Evolutionary conservation across 768 basidiomycete species (phyloP).

Genomic region (Termitomyces sp.): DNA sequence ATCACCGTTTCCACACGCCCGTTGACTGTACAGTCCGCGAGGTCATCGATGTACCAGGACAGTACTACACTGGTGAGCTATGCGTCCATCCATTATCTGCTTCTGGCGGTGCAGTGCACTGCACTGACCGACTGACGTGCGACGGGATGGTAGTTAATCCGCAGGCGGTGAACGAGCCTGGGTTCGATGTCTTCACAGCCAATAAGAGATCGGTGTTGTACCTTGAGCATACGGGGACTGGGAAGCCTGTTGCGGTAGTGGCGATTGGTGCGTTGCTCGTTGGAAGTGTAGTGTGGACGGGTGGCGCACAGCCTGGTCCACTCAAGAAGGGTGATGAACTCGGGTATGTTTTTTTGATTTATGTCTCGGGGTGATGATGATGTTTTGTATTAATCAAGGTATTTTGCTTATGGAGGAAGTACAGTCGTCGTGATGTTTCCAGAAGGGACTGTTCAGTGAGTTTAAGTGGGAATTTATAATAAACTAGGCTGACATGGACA

Average conservation of each 20-base stretch:
- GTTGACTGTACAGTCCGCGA: conserved; percentile 49
- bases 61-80: conserved; percentile 54
- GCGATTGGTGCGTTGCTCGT: conserved; percentile 82
- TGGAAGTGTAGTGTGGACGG: conserved; percentile 67
- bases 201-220: conserved; percentile 55
- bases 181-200: conserved; percentile 60
- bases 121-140: neutral
- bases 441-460: conserved; percentile 38
- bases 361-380: neutral
- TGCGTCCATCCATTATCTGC: neutral
- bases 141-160: conserved; percentile 51
- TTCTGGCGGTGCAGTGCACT: neutral
- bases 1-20: conserved; percentile 76
- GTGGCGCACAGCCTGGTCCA: conserved; percentile 32
- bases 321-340: conserved; percentile 64
- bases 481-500: neutral
- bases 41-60: conserved; percentile 40
- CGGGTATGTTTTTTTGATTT: conserved; percentile 24
- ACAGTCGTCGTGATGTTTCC: conserved; percentile 62
- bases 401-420: conserved; percentile 75
- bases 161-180: conserved; percentile 64
- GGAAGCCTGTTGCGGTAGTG: conserved; percentile 55
- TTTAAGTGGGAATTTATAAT: neutral
- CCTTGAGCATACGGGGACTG: conserved; percentile 39
- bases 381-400: conserved; percentile 17